Conservation (phyloP, 371 early-diverging fungal genomes). For the Rhizopus stolonifer region DNA sequence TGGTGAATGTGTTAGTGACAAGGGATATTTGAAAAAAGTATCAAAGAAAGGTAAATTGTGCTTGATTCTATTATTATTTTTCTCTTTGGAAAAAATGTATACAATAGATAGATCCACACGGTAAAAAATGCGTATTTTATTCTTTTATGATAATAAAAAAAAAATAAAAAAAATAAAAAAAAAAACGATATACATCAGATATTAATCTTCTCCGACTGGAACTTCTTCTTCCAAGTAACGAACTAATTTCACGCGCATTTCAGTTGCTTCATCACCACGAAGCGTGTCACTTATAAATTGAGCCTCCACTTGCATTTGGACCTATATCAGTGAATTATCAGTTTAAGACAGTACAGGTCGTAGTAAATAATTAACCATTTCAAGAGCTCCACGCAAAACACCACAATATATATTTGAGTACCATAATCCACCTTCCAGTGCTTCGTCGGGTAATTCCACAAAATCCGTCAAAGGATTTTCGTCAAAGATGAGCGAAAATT, state of each 20-base stretch:
- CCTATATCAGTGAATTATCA: slow-evolving; percentile 32
- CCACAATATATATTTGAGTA: slow-evolving; percentile 96
- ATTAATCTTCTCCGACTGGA: slow-evolving; percentile 89
- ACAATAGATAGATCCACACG: slow-evolving; percentile 46
- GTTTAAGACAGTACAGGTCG: neutral
- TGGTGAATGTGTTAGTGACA: slow-evolving; percentile 61
- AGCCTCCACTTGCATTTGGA: slow-evolving; percentile 90
- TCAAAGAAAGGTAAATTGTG: slow-evolving; percentile 64
- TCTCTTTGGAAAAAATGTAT: neutral
- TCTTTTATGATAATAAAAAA: slow-evolving; percentile 27
- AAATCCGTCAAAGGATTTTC: slow-evolving; percentile 96
- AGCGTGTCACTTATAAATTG: slow-evolving; percentile 83
- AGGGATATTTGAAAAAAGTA: slow-evolving; percentile 70
- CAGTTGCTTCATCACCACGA: slow-evolving; percentile 88
- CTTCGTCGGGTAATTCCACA: slow-evolving; percentile 81
- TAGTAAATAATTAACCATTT: slow-evolving; percentile 70
- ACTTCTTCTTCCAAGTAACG: slow-evolving; percentile 93
- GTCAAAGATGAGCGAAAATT: slow-evolving; percentile 88
- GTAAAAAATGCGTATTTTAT: no score
- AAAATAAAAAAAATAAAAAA: neutral
- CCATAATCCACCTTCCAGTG: slow-evolving; percentile 84
- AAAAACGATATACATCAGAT: neutral
- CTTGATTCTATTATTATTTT: neutral
- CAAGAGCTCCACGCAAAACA: slow-evolving; percentile 90
- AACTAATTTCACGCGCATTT: slow-evolving; percentile 86